Evolutionary conservation across 1,284 basidiomycete species (phyloP).

Genomic region (Puccinia hordei): DNA sequence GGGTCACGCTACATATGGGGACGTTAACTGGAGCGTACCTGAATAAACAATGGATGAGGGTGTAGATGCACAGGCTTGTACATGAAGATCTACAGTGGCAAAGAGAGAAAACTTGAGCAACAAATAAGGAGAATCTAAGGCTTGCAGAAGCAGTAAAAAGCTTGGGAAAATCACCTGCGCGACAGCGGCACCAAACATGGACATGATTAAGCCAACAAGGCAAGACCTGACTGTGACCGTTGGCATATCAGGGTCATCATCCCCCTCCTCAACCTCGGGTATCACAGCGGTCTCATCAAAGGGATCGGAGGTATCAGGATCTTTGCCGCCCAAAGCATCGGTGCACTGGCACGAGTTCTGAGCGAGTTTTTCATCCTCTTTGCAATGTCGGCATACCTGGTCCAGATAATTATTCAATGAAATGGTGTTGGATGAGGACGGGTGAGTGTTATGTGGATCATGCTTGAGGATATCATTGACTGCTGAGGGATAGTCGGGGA

Average conservation of each 20-base stretch:
- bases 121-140: not conserved
- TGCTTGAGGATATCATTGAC: not conserved
- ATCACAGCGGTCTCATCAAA: slow-evolving; percentile 45
- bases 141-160: not conserved
- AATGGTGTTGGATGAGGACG: not conserved
- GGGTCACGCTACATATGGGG: not conserved
- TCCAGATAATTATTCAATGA: not conserved
- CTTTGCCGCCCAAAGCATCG: not conserved
- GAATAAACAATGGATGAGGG: slow-evolving; percentile 32
- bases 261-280: slow-evolving; percentile 25
- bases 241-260: slow-evolving; percentile 43
- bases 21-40: not conserved
- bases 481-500: not conserved
- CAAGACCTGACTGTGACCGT: slow-evolving; percentile 37
- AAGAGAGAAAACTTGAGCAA: not conserved
- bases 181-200: slow-evolving; percentile 44
- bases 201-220: slow-evolving; percentile 37
- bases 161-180: slow-evolving; percentile 22
- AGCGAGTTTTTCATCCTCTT: not conserved
- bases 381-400: not conserved
- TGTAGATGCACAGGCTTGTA: slow-evolving; percentile 42
- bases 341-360: not conserved
- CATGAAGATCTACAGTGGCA: slow-evolving; percentile 16
- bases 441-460: not conserved
- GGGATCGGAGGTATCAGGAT: slow-evolving; percentile 40